Base-by-base conservation (phyloP, 371 early-diverging fungal genomes). In the Zancudomyces culisetae region DNA sequence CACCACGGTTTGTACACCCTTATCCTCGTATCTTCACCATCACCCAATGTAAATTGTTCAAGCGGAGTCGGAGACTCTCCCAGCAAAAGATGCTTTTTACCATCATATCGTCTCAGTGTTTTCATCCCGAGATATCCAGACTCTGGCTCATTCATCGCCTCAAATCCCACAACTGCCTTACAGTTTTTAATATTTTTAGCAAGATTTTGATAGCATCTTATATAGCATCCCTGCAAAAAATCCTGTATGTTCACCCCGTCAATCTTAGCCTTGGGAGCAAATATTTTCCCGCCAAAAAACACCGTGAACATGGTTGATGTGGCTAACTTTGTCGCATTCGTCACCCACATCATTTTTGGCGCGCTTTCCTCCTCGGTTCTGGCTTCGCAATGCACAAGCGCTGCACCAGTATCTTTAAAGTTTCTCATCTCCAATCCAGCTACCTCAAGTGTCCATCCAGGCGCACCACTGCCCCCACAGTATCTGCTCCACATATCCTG, bases 311-410 rank as follows among this genome's bases (percentile, higher is more conserved):
- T 84, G 23, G 87, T 85, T 18, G 79, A 72, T 4, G 75, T 66
- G 15, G 82, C 86, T n/a, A 85, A 69, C 55, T 87, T 85, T 30
- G 72, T 71, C 56, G 84, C 82, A 55, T 87, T 87, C 19, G 87
- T 85, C 0, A 84, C 78, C 87, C 87, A 87, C 27, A 80, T 80
- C 87, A 87, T 87, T 20, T 79, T 80, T 2, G 75, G 71, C 21
- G 43, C 12, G 18, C 73, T 73, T 49, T 76, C 76, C 13, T 74
- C 75, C 26, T 74, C 71, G 29, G 70, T 71, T 27, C 74, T 73
- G 57, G 83, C 78, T 21, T 72, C 73, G 42, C 79, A 73, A 55
- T 86, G 87, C 12, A 79, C 75, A 60, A 82, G 74, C 1, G 87
- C 87, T 18, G 85, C 81, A 12, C 77, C 82, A 20, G 81, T 76